Percentiles rank a stretch among this genome's conserved stretches.
These are phyloP conservation scores for Lyophyllum semitale DNA, from an alignment of 768 basidiomycete genomes.

Conservation along the genomic window DNA sequence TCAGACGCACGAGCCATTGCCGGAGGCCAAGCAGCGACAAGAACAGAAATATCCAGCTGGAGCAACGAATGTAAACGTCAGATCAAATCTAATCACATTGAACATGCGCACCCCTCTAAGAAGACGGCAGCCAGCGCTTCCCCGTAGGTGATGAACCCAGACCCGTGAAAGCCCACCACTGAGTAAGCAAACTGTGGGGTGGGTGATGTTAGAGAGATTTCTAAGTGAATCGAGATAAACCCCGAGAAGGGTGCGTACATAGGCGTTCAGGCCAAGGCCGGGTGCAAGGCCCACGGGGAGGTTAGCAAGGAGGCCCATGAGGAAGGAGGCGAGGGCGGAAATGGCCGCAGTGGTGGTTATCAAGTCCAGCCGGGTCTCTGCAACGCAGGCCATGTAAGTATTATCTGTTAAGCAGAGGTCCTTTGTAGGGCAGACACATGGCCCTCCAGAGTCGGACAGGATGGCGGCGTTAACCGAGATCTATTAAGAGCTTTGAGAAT, in stretches of 20 bases:
- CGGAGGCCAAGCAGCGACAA: slow-evolving; percentile 82
- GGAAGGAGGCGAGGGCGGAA: slow-evolving; percentile 69
- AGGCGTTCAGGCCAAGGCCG: slow-evolving; percentile 82
- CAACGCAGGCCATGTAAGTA: slow-evolving; percentile 57
- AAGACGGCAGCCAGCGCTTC: slow-evolving; percentile 87
- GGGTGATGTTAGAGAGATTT: neutral
- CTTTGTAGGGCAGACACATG: slow-evolving; percentile 69
- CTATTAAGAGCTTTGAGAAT: slow-evolving; percentile 32
- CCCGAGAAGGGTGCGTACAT: slow-evolving; percentile 46
- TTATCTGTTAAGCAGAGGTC: slow-evolving; percentile 57
- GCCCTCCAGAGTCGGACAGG: slow-evolving; percentile 74
- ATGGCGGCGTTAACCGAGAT: slow-evolving; percentile 88
- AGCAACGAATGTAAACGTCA: neutral
- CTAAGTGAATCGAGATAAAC: neutral
- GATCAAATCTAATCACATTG: neutral
- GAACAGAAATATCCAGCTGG: slow-evolving; percentile 81
- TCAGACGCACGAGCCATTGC: slow-evolving; percentile 86
- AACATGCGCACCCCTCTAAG: slow-evolving; percentile 75
- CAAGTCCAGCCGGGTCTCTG: slow-evolving; percentile 69
- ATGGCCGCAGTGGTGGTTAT: slow-evolving; percentile 84
- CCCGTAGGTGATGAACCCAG: slow-evolving; percentile 68
- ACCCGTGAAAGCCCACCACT: slow-evolving; percentile 83
- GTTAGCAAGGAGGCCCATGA: slow-evolving; percentile 86
- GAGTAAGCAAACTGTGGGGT: slow-evolving; percentile 76
- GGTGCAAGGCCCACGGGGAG: slow-evolving; percentile 90